Evolutionary conservation across 306 rosid species (phyloP).

Genomic region (Trifolium repens): DNA sequence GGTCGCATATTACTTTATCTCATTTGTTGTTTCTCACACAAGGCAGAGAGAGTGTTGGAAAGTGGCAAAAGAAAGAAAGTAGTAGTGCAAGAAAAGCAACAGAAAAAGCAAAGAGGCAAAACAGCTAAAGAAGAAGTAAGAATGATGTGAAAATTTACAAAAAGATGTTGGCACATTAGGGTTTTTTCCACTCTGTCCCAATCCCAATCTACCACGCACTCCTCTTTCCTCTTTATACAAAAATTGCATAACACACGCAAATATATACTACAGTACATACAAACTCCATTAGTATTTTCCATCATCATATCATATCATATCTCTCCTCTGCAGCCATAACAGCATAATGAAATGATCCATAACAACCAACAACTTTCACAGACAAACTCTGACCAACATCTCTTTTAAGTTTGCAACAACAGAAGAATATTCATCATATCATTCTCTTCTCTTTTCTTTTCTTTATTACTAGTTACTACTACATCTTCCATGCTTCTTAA

Average conservation of each 20-base stretch:
- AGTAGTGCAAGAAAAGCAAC: constrained; percentile 51
- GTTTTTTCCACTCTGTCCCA: constrained; percentile 31
- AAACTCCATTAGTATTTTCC: constrained; percentile 25
- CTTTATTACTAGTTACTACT: too few species aligned
- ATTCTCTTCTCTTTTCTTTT: neutral
- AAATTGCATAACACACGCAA: neutral
- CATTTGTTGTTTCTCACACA: constrained; percentile 13
- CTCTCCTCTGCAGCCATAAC: neutral
- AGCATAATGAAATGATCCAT: neutral
- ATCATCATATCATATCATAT: constrained; percentile 6
- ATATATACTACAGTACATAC: neutral
- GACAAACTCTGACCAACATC: constrained; percentile 35
- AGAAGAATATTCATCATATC: neutral
- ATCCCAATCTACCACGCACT: constrained; percentile 46
- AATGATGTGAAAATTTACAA: constrained; percentile 56
- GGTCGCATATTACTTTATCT: constrained; percentile 29
- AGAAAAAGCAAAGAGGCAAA: neutral
- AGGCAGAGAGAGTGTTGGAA: constrained; percentile 53
- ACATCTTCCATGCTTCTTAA: too few species aligned
- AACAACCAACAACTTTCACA: constrained; percentile 32
- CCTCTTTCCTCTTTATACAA: constrained; percentile 10
- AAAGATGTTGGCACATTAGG: constrained; percentile 43
- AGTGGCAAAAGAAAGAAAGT: constrained; percentile 59
- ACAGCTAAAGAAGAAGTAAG: neutral
- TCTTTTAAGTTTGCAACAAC: neutral